Evolutionary conservation across 352 stramenopile species (phyloP).

Genomic region (Detonula confervacea): DNA sequence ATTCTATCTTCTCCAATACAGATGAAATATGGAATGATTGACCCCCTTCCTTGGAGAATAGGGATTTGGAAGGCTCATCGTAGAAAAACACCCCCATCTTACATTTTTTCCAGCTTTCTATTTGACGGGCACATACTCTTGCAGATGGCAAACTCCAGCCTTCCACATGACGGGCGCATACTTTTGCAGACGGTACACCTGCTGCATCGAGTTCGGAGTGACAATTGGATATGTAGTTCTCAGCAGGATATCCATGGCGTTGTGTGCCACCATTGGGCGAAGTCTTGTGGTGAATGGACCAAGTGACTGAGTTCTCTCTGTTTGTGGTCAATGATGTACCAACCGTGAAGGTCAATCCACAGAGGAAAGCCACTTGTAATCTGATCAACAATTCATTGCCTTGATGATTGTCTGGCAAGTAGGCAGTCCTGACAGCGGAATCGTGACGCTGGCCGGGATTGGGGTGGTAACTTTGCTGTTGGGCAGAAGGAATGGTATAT

Average conservation of each 20-base stretch:
- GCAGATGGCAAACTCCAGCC: too few relatives aligned
- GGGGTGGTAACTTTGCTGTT: slow-evolving; percentile 53
- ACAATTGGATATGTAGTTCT: slow-evolving; percentile 65
- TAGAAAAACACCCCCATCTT: too few relatives aligned
- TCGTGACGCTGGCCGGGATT: slow-evolving; percentile 44
- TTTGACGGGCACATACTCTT: too few relatives aligned
- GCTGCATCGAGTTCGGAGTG: slow-evolving; percentile 63
- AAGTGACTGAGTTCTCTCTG: slow-evolving; percentile 25
- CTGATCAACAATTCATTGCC: slow-evolving; percentile 53
- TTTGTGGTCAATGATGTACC: slow-evolving; percentile 45
- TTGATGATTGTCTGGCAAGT: slow-evolving; percentile 57
- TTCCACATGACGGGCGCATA: too few relatives aligned
- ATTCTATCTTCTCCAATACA: background rate
- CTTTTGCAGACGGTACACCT: slow-evolving; percentile 56
- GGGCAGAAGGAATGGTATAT: slow-evolving; percentile 50
- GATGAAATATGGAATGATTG: background rate
- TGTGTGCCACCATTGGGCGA: slow-evolving; percentile 1
- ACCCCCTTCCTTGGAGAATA: too few relatives aligned
- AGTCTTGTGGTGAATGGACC: slow-evolving; percentile 45
- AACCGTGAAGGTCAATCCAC: slow-evolving; percentile 61
- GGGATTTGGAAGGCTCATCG: too few relatives aligned
- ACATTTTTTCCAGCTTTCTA: too few relatives aligned
- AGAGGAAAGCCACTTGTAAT: slow-evolving; percentile 66
- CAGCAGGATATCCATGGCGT: slow-evolving; percentile 58
- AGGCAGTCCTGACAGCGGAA: slow-evolving; percentile 43